Conservation (phyloP, 495 filamentous ascomycete species). For the Patellaria atrata region DNA sequence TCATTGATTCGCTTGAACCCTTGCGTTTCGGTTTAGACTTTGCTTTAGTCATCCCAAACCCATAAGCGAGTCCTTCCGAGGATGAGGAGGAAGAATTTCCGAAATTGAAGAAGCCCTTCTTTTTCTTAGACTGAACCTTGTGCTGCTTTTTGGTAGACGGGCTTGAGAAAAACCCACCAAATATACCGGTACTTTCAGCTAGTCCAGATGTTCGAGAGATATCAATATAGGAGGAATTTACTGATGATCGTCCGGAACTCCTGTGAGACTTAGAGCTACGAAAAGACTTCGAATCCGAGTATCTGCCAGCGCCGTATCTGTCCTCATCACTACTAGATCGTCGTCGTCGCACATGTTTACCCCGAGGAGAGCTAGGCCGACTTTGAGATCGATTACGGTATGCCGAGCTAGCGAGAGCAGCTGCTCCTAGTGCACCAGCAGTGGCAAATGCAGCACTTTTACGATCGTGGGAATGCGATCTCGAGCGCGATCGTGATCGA, state of each 20-base stretch:
- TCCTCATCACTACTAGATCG: constrained; percentile 18
- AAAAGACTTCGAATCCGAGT: constrained; percentile 12
- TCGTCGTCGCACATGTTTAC: constrained; percentile 10
- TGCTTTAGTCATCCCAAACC: constrained; percentile 19
- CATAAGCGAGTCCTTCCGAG: constrained; percentile 39
- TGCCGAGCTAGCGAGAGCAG: constrained; percentile 23
- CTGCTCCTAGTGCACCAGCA: constrained; percentile 31
- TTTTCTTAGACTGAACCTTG: constrained; percentile 27
- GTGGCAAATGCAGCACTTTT: constrained; percentile 29
- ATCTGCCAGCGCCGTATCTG: too few species aligned
- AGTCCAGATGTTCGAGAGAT: constrained; percentile 9
- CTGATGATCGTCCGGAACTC: constrained; percentile 12
- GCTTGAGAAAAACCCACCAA: constrained; percentile 32
- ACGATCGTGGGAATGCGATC: constrained; percentile 28
- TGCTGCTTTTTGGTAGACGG: constrained; percentile 34
- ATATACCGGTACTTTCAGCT: constrained; percentile 17
- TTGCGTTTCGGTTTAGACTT: too few species aligned
- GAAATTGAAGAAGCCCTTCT: constrained; percentile 45
- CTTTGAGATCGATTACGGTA: constrained; percentile 15
- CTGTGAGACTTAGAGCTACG: constrained; percentile 8
- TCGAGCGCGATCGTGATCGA: constrained; percentile 32
- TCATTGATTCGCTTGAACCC: constrained; percentile 1
- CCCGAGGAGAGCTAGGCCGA: constrained; percentile 16
- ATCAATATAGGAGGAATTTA: constrained; percentile 15
- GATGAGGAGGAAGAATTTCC: constrained; percentile 47